A percentile compares a stretch with the other conserved stretches of the same genome.
These are phyloP conservation scores for Cutaneotrichosporon cutaneum DNA, from an alignment of 1,284 basidiomycete species.

Conservation along the genomic window DNA sequence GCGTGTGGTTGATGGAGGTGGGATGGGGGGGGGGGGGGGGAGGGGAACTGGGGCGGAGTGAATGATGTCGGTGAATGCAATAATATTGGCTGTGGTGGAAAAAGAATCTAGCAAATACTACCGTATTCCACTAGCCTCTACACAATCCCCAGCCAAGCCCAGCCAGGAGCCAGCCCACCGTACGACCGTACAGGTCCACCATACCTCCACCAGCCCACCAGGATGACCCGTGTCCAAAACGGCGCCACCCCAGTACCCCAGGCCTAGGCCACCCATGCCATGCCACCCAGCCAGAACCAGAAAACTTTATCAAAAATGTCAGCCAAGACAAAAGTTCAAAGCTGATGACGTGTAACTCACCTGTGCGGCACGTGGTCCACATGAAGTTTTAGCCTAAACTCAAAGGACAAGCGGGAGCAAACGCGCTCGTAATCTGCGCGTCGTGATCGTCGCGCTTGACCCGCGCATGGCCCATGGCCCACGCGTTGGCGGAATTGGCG, in stretches of 20 bases:
- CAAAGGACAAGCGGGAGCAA: too few species aligned
- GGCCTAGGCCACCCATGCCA: too few species aligned
- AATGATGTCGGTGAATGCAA: not conserved
- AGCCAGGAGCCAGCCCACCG: too few species aligned
- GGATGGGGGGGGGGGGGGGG: not conserved
- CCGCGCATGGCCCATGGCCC: too few species aligned
- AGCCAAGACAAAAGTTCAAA: not conserved
- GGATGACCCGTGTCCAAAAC: not conserved
- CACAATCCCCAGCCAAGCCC: too few species aligned
- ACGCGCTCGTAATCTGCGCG: too few species aligned
- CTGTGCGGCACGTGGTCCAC: not conserved
- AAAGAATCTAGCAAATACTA: constrained; percentile 3
- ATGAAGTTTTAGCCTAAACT: not conserved
- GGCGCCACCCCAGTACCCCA: too few species aligned
- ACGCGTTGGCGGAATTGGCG: too few species aligned
- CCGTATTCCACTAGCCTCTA: not conserved
- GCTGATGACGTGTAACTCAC: not conserved
- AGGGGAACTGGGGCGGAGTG: not conserved
- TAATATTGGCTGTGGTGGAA: not conserved
- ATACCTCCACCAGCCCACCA: not conserved
- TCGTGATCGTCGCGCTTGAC: too few species aligned
- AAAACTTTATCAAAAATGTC: not conserved
- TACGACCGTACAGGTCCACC: too few species aligned
- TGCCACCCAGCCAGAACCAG: too few species aligned
- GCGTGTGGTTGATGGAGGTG: not conserved